A percentile compares a stretch with the other conserved stretches of the same genome.
phyloP scores from a whole-genome alignment of 495 filamentous ascomycete genomes.

The Hypoxylon perforatum region DNA sequence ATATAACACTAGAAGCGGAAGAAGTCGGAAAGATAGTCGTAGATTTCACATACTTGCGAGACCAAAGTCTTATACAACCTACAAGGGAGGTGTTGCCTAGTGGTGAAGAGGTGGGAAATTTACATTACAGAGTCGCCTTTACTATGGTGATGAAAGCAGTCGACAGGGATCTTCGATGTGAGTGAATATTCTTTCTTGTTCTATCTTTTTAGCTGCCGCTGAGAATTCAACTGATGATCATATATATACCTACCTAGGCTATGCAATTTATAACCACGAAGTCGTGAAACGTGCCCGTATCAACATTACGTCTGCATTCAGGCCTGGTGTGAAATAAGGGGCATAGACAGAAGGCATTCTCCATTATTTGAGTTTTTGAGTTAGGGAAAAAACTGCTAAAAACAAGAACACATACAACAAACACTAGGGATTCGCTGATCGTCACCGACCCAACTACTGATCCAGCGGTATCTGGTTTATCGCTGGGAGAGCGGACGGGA shows the following conservation, averaged over 20 bases:
- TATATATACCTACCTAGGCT: conserved; percentile 29
- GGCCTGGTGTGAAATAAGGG: neutral
- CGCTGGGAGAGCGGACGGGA: conserved; percentile 60
- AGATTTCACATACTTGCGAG: conserved; percentile 27
- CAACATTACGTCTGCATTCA: conserved; percentile 15
- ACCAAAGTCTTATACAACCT: conserved; percentile 1
- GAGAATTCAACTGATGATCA: neutral
- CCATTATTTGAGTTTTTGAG: no score
- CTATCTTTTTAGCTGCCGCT: neutral
- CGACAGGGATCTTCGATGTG: conserved; percentile 28
- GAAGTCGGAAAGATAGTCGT: conserved; percentile 20
- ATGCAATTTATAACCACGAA: conserved; percentile 20
- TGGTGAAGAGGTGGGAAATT: conserved; percentile 7
- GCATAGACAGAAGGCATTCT: no score
- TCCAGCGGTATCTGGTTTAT: conserved; percentile 48
- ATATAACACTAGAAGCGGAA: conserved; percentile 10
- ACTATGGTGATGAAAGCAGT: conserved; percentile 25
- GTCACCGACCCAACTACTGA: conserved; percentile 60
- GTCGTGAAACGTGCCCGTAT: conserved; percentile 19
- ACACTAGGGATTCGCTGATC: conserved; percentile 56
- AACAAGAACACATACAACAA: conserved; percentile 36
- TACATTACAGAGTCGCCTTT: conserved; percentile 24
- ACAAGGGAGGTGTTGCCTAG: neutral
- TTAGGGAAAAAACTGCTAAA: no score
- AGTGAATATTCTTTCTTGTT: conserved; percentile 10